Percentiles rank a stretch among this genome's conserved stretches.
These are phyloP conservation scores for Vigna mungo DNA, from an alignment of 306 rosid genomes.

Conservation along the genomic window DNA sequence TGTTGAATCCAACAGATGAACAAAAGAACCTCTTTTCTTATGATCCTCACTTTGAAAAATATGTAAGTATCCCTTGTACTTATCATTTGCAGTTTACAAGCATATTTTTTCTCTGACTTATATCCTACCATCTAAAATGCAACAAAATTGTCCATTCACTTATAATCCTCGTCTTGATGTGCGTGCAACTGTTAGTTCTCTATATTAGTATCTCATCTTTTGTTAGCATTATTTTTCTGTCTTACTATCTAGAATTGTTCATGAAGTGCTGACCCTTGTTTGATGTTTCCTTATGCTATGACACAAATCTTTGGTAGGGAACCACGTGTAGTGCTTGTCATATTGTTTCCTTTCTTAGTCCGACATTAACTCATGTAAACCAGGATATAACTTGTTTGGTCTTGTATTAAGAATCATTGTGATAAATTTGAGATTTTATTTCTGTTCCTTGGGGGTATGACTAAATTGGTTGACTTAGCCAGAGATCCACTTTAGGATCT, in stretches of 20 bases:
- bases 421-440: neutral
- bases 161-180: constrained; percentile 54
- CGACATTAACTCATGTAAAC: constrained; percentile 12
- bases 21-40: constrained; percentile 74
- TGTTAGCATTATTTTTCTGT: constrained; percentile 11
- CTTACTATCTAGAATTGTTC: neutral
- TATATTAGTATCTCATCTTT: constrained; percentile 11
- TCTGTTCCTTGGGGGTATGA: neutral
- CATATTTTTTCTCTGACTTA: neutral
- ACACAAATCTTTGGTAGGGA: too few relatives aligned
- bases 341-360: neutral
- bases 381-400: constrained; percentile 9
- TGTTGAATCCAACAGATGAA: constrained; percentile 86
- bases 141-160: constrained; percentile 59
- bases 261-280: constrained; percentile 3
- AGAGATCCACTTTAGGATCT: neutral
- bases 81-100: constrained; percentile 15
- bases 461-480: constrained; percentile 9
- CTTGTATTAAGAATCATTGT: neutral
- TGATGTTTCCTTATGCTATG: neutral
- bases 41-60: constrained; percentile 60
- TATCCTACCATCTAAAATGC: neutral
- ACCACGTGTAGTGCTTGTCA: neutral
- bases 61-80: constrained; percentile 51
- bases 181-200: constrained; percentile 38